Base-by-base conservation (phyloP, 2,329 filamentous ascomycete species). In the Pseudodiploospora longispora region DNA sequence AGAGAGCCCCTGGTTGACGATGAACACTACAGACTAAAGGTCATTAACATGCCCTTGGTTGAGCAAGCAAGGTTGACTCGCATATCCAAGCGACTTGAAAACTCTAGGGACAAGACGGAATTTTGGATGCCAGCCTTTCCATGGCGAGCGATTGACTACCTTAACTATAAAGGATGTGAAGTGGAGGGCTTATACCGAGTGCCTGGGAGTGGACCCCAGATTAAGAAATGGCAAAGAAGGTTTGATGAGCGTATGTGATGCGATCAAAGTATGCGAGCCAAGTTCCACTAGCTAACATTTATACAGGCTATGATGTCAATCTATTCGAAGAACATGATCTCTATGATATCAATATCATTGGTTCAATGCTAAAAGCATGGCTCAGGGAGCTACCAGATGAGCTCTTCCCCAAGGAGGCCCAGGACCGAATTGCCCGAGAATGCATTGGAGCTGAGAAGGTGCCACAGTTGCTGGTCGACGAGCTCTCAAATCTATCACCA, bases 41-140 rank as follows among this genome's bases (percentile, higher is more conserved):
- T 95, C 36, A 87, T 97, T 61, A 95, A 93, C 56, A 71, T 86
- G 40, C 88, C 89, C 1, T 70, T 97, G 30, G 75, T 95, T 28
- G 85, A 95, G 61, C 91, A 97, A 66, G 90, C 90, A 6, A 81
- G 91, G n/a, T 72, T 82, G 51, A 96, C 91, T 0, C 79, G 91
- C 50, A 96, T 97, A 59, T 94, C 89, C 6, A 94, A 91, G 65
- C 80, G 85, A 30, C 70, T 97, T 36, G 87, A 94, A 58, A 80
- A 86, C 48, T 95, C 90, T 7, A 80, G 83, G 50, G 91, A 97
- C 59, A 96, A 96, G 72, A 97, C 91, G 1, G 91, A 96, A 59
- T 97, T 94, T 59, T 97, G 91, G 91, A 95, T 97, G 90, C 91
- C 91, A 9, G 87, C 89, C 6, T 83, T 97, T 47, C 90, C 91